phyloP scores from a whole-genome alignment of 140 eudicot species.

The Flaveria floridana region DNA sequence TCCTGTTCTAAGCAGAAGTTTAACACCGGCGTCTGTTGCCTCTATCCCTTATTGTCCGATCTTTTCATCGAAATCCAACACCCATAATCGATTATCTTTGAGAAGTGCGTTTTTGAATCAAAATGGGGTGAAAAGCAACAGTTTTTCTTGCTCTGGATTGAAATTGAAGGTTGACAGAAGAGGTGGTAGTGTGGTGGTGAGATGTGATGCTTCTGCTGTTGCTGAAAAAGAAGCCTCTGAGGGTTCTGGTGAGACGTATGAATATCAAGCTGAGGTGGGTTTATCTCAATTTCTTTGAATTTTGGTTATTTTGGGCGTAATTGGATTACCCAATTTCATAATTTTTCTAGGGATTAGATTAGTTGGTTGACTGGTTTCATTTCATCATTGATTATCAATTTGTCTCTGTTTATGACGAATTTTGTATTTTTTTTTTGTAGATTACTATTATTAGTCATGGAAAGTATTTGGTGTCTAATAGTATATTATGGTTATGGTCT shows the following conservation, averaged over 20 bases:
- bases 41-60: slow-evolving; percentile 45
- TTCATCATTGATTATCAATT: background rate
- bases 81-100: slow-evolving; percentile 33
- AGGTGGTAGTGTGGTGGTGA: slow-evolving; percentile 54
- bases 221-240: slow-evolving; percentile 76
- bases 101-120: slow-evolving; percentile 53
- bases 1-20: slow-evolving; percentile 67
- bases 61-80: slow-evolving; percentile 35
- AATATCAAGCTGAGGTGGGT: slow-evolving; percentile 97
- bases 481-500: background rate
- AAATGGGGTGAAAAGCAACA: slow-evolving; percentile 41
- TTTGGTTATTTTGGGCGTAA: background rate
- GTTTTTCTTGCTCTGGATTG: slow-evolving; percentile 49
- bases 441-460: background rate
- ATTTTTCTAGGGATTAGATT: background rate
- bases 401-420: background rate
- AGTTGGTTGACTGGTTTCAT: background rate
- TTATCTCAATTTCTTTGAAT: background rate
- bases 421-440: background rate
- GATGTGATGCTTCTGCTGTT: slow-evolving; percentile 79
- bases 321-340: slow-evolving; percentile 3
- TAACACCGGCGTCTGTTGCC: slow-evolving; percentile 60
- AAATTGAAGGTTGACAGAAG: slow-evolving; percentile 55
- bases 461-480: background rate
- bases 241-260: slow-evolving; percentile 64